Evolutionary conservation across 2,329 filamentous ascomycete genomes (phyloP).

Genomic region (Raffaelea ambrosiae): DNA sequence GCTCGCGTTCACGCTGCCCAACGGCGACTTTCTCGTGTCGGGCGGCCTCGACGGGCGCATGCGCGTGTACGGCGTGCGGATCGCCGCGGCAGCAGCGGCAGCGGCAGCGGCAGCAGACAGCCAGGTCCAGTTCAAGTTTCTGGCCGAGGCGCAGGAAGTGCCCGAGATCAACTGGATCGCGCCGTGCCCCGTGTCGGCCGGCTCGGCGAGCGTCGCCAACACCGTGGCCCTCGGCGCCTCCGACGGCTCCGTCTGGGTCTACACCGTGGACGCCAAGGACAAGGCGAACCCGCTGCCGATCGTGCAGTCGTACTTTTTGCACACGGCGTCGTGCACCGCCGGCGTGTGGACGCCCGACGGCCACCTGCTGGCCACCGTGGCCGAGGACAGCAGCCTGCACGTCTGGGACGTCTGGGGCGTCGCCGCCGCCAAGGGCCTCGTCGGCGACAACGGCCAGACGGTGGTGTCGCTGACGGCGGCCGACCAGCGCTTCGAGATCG

Average conservation of each 20-base stretch:
- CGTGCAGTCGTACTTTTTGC: slow-evolving; percentile 85
- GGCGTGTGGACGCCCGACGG: slow-evolving; percentile 89
- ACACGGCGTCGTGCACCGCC: slow-evolving; percentile 78
- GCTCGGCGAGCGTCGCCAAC: slow-evolving; percentile 39
- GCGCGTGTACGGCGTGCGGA: slow-evolving; percentile 58
- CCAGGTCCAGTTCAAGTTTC: slow-evolving; percentile 41
- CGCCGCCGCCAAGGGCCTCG: slow-evolving; percentile 50
- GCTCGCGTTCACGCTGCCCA: slow-evolving; percentile 72
- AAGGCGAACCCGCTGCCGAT: slow-evolving; percentile 59
- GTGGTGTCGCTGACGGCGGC: slow-evolving; percentile 68
- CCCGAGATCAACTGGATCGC: slow-evolving; percentile 90
- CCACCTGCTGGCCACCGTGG: slow-evolving; percentile 75
- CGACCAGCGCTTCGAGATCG: slow-evolving; percentile 86
- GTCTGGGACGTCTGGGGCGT: slow-evolving; percentile 88
- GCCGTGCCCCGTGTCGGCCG: slow-evolving; percentile 63
- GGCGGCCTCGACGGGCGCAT: slow-evolving; percentile 82
- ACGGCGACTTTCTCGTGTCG: slow-evolving; percentile 76
- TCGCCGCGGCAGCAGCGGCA: too few species aligned
- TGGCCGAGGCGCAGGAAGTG: slow-evolving; percentile 79
- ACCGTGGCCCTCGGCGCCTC: slow-evolving; percentile 79
- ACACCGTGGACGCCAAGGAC: slow-evolving; percentile 67
- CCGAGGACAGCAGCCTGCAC: slow-evolving; percentile 80
- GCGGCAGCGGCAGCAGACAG: slow-evolving; percentile 31
- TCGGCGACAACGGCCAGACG: slow-evolving; percentile 42
- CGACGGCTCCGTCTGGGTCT: slow-evolving; percentile 94